Evolutionary conservation across 768 basidiomycete species (phyloP).

Genomic region (Auriscalpium vulgare): DNA sequence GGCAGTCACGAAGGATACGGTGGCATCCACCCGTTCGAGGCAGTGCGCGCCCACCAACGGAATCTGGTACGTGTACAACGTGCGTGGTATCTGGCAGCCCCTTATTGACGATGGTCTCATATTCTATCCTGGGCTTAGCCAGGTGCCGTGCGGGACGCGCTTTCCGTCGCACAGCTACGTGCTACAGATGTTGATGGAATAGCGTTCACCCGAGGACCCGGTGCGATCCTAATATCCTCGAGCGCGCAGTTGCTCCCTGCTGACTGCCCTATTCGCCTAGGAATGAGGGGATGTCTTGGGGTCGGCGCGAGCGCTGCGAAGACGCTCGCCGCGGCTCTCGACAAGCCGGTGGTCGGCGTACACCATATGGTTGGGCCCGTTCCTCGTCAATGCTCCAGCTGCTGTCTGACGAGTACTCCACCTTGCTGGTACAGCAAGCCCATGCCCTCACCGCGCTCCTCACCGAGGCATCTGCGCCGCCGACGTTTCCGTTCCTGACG

Average conservation of each 20-base stretch:
- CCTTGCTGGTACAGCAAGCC: slow-evolving; percentile 58
- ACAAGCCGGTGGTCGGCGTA: slow-evolving; percentile 80
- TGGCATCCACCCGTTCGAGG: slow-evolving; percentile 74
- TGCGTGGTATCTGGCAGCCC: background rate
- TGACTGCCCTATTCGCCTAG: slow-evolving; percentile 24
- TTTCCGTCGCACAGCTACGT: slow-evolving; percentile 53
- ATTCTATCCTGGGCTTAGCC: slow-evolving; percentile 40
- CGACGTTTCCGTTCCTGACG: slow-evolving; percentile 76
- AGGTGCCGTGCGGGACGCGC: slow-evolving; percentile 56
- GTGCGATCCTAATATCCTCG: slow-evolving; percentile 25
- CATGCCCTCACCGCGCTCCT: slow-evolving; percentile 44
- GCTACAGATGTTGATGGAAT: slow-evolving; percentile 72
- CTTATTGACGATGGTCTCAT: background rate
- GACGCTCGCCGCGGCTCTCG: slow-evolving; percentile 66
- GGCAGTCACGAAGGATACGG: slow-evolving; percentile 50
- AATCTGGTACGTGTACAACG: slow-evolving; percentile 50
- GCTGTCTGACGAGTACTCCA: slow-evolving; percentile 2
- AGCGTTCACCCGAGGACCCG: slow-evolving; percentile 87
- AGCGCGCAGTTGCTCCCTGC: background rate
- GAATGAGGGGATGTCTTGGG: slow-evolving; percentile 74
- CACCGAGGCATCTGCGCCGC: slow-evolving; percentile 29
- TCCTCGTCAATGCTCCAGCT: slow-evolving; percentile 7
- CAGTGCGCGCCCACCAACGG: slow-evolving; percentile 70
- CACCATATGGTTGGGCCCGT: slow-evolving; percentile 77
- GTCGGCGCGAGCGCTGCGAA: slow-evolving; percentile 82